A percentile compares a stretch with the other conserved stretches of the same genome.
Evolutionary conservation across 805 yeast species (phyloP).

Genomic region (Teunomyces barrocoloradensis): DNA sequence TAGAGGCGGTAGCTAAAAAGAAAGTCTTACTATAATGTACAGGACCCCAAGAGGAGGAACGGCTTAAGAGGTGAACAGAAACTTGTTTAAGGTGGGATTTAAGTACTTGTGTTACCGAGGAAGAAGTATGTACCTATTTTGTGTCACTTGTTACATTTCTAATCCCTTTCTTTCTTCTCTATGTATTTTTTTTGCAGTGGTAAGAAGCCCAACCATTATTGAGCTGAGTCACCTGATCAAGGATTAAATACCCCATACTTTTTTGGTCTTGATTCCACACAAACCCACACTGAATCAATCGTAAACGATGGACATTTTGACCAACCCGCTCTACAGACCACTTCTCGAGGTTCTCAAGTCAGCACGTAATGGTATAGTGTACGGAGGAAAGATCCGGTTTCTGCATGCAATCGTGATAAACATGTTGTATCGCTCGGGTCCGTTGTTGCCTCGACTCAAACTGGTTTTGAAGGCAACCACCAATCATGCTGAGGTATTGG

Average conservation of each 20-base stretch:
- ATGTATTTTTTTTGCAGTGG: not conserved
- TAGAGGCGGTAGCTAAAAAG: too few relatives aligned
- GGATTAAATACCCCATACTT: slow-evolving; percentile 2
- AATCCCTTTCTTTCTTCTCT: too few relatives aligned
- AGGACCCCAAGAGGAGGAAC: too few relatives aligned
- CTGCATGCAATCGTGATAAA: slow-evolving; percentile 65
- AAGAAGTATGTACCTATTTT: too few relatives aligned
- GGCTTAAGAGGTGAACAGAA: too few relatives aligned
- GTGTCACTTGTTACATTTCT: too few relatives aligned
- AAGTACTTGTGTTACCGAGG: too few relatives aligned
- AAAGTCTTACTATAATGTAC: too few relatives aligned
- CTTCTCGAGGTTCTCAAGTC: slow-evolving; percentile 35
- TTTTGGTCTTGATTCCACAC: not conserved
- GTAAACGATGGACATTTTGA: slow-evolving; percentile 14
- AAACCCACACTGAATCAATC: not conserved
- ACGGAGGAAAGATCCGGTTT: slow-evolving; percentile 61
- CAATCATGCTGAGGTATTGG: slow-evolving; percentile 55
- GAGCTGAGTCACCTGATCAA: not conserved
- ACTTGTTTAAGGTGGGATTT: too few relatives aligned
- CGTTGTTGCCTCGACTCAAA: slow-evolving; percentile 41
- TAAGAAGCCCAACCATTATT: not conserved
- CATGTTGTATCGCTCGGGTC: slow-evolving; percentile 53
- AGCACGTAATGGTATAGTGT: slow-evolving; percentile 50
- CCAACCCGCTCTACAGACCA: slow-evolving; percentile 24
- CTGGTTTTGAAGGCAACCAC: slow-evolving; percentile 51